Evolutionary conservation across 129 eudicot genomes (phyloP), one percentile per base, ranked within the genome.

Genomic region (Artemisia tridentata): DNA sequence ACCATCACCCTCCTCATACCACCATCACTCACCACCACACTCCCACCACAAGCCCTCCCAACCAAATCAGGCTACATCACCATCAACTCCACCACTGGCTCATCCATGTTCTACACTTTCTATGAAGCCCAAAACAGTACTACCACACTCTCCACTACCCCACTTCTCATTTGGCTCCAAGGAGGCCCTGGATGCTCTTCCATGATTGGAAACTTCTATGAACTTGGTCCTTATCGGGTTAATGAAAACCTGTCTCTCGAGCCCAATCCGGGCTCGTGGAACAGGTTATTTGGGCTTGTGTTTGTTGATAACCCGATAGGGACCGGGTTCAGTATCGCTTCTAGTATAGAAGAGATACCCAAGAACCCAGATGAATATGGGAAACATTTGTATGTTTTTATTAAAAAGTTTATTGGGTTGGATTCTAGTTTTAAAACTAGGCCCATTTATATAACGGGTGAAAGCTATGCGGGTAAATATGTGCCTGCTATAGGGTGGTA

Each of bases 121-220:
- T 89, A 93, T 47, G 99, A 95, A 84, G 91, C 97, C 17, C 92
- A 82, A 75, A 65, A 65, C 11, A 64, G 10, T 7, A 21, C 18
- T 41, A 69, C 83, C 7, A 20, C 87, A 0, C 52, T 83, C 38
- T 79, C 89, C 16, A 58, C 85, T 49, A 84, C 91, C 80, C 99
- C 97, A 72, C 72, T 93, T 21, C 72, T 95, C 76, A 84, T 95
- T 25, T 95, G 99, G 97, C 97, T 95, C 23, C 97, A 90, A 80
- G 97, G 97, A 9, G 97, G 97, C 20, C 99, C 99, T 7, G 97
- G 96, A 2, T 95, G 97, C 82, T 90, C 99, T 5, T 90, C 99
- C 75, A 83, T 87, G 96, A 34, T 71, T 3, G 93, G 91, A 29
- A 90, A 93, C 64, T 90, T 89, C 63, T 88, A 78, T 67, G 96